These are phyloP conservation scores for Ceratocystis cubensis DNA, from an alignment of 2,329 filamentous ascomycete genomes.

Conservation along the genomic window DNA sequence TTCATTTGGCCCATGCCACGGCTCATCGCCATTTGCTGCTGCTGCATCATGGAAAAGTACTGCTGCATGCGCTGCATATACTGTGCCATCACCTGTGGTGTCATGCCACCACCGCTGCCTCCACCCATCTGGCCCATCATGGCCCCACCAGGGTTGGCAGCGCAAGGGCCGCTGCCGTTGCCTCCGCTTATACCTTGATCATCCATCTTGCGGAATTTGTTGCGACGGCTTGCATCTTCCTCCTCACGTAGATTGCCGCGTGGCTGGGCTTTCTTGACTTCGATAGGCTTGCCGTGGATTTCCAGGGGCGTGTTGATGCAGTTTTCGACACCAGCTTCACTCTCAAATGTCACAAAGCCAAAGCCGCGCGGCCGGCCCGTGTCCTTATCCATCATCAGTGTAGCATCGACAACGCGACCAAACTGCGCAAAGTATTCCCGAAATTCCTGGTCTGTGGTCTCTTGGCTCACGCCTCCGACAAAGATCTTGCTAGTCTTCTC, in stretches of 20 bases:
- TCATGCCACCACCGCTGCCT: conserved; percentile 55
- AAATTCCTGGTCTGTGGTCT: conserved; percentile 92
- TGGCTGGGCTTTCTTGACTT: conserved; percentile 96
- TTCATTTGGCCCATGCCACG: conserved; percentile 41
- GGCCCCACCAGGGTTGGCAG: conserved; percentile 38
- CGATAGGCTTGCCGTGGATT: conserved; percentile 91
- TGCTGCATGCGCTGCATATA: conserved; percentile 99
- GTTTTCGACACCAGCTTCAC: conserved; percentile 83
- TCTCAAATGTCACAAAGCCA: conserved; percentile 96
- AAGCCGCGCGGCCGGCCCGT: conserved; percentile 94
- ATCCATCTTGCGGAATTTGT: conserved; percentile 46
- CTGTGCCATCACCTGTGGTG: conserved; percentile 92
- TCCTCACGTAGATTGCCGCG: conserved; percentile 88
- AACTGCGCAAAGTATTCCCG: conserved; percentile 95
- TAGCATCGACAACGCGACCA: conserved; percentile 89
- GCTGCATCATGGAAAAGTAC: conserved; percentile 90
- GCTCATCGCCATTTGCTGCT: conserved; percentile 63
- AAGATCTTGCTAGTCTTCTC: conserved; percentile 99
- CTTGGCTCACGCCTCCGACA: conserved; percentile 92
- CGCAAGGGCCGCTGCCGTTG: conserved; percentile 10
- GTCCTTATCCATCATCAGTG: conserved; percentile 99
- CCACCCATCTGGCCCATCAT: conserved; percentile 73
- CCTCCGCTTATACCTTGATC: conserved; percentile 29
- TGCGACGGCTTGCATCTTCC: conserved; percentile 56
- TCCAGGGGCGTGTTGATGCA: conserved; percentile 75